These are phyloP conservation scores for Solanum chacoense DNA, from an alignment of 305 asterid species.

Conservation along the genomic window DNA sequence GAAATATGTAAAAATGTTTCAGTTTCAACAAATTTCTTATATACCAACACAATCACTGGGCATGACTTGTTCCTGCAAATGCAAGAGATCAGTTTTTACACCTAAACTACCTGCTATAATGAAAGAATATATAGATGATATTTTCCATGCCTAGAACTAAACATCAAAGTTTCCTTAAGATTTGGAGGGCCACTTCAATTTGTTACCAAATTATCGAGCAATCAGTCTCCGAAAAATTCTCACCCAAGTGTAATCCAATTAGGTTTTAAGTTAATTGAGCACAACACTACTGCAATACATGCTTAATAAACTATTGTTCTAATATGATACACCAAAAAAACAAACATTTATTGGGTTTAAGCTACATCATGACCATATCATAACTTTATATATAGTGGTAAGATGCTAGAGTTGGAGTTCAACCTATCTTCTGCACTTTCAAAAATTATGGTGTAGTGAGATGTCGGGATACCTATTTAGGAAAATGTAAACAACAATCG, in stretches of 20 bases:
- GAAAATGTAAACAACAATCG: neutral
- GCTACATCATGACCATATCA: neutral
- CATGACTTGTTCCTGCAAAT: neutral
- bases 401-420: neutral
- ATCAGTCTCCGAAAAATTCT: too few relatives aligned
- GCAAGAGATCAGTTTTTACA: neutral
- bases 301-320: neutral
- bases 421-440: neutral
- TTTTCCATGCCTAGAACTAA: too few relatives aligned
- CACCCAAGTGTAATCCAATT: neutral
- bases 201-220: too few relatives aligned
- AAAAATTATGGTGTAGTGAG: neutral
- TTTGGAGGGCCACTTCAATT: too few relatives aligned
- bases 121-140: too few relatives aligned
- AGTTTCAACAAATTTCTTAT: too few relatives aligned
- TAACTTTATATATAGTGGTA: neutral
- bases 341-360: neutral
- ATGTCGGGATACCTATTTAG: neutral
- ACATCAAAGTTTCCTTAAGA: too few relatives aligned
- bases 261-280: neutral
- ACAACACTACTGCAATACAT: neutral
- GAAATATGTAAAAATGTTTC: too few relatives aligned
- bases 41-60: neutral
- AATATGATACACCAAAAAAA: neutral
- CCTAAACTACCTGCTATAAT: neutral